Conservation (phyloP, 352 stramenopile species). For the Phytopythium aichiense region DNA sequence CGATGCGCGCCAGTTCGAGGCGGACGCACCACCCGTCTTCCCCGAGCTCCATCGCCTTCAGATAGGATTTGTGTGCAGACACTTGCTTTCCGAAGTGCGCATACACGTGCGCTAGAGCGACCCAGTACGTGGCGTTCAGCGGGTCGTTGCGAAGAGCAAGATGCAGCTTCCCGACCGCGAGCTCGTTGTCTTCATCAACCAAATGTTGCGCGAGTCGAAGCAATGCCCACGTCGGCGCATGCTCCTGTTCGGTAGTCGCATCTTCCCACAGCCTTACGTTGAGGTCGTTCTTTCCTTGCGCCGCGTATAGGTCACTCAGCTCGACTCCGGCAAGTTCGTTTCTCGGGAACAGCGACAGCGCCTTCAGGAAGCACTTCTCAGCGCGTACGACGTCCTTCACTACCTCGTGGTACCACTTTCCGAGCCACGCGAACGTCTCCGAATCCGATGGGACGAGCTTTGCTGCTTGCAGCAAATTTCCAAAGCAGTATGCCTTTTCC, state of each 20-base stretch:
- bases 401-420: conserved; percentile 72
- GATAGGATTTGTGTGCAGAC: conserved; percentile 75
- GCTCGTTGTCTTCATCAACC: conserved; percentile 61
- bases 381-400: conserved; percentile 57
- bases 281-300: conserved; percentile 54
- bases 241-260: conserved; percentile 48
- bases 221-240: conserved; percentile 69
- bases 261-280: conserved; percentile 71
- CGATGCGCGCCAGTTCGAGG: conserved; percentile 76
- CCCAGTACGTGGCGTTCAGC: conserved; percentile 59
- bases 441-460: conserved; percentile 66
- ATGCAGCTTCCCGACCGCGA: conserved; percentile 64
- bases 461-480: conserved; percentile 57
- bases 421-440: conserved; percentile 69
- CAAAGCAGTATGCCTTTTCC: conserved; percentile 65
- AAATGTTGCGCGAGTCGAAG: conserved; percentile 67
- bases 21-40: conserved; percentile 63
- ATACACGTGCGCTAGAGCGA: conserved; percentile 76
- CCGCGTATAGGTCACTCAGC: conserved; percentile 67
- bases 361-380: conserved; percentile 86
- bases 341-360: conserved; percentile 47
- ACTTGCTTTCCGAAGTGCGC: conserved; percentile 75
- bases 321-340: conserved; percentile 56
- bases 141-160: conserved; percentile 71
- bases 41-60: conserved; percentile 69